Evolutionary conservation across 2,329 filamentous ascomycete species (phyloP), one percentile per base, ranked within the genome.

Genomic region (Ciborinia camelliae): DNA sequence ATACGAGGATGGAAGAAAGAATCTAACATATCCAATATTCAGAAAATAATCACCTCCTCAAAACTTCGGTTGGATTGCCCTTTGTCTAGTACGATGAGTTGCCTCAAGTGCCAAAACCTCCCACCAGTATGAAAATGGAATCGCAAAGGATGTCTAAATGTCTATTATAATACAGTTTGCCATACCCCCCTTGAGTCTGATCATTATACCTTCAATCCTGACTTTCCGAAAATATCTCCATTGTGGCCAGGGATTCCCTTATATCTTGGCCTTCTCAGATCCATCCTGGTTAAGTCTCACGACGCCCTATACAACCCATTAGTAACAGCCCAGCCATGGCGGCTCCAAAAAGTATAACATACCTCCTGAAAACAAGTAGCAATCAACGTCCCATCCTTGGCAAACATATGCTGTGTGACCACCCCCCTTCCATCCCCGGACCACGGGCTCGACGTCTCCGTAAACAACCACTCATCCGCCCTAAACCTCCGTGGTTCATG

Each of bases 281-380:
- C 63, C 66, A 10, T 71, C 66, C 55, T 69, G 65, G 61, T 73
- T 73, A 32, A 74, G 57, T 57, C 73, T 71, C 41, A 74, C 71
- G 50, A 74, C 71, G 20, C 73, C 73, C 73, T 74, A 53, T n/a
- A 62, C 47, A 37, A 10, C 45, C 18, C 32, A 43, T 63, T 57
- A 60, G 69, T 52, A 69, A 63, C 51, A 35, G 9, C 35, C n/a
- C 28, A 23, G 12, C 7, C 12, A 26, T 51, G 1, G n/a, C 18
- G 1, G n/a, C 18, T 7, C 4, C 2, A 30, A 32, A 20, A 32
- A 28, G 5, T 50, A 3, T 26, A 50, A 67, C 60, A 52, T 68
- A 75, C 90, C 83, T 95, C 91, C 77, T 95, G 91, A 65, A 91
- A 84, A 75, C 91, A 94, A 39, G 86, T 93, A 32, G 90, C 91